Evolutionary conservation across 495 filamentous ascomycete genomes (phyloP).

Genomic region (Daldinia decipiens): DNA sequence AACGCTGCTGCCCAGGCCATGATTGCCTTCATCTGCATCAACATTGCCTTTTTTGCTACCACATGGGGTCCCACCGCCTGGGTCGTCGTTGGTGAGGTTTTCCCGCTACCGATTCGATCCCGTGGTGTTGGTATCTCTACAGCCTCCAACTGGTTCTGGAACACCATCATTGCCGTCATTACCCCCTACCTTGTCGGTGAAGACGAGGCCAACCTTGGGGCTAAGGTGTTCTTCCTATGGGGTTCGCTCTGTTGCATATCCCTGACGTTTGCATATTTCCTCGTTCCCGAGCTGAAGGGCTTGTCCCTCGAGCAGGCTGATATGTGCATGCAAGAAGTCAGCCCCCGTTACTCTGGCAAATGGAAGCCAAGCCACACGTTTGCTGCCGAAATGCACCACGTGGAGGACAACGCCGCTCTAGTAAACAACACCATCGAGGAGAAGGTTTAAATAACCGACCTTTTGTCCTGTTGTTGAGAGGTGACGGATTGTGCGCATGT

Average conservation of each 20-base stretch:
- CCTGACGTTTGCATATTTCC: conserved; percentile 73
- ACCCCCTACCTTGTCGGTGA: conserved; percentile 71
- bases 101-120: conserved; percentile 78
- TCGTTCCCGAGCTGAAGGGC: conserved; percentile 81
- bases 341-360: conserved; percentile 64
- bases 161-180: conserved; percentile 67
- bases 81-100: conserved; percentile 82
- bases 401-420: conserved; percentile 38
- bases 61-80: conserved; percentile 79
- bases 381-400: conserved; percentile 64
- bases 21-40: conserved; percentile 77
- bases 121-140: conserved; percentile 78
- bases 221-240: conserved; percentile 77
- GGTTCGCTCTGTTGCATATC: conserved; percentile 66
- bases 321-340: conserved; percentile 76
- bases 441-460: conserved; percentile 38
- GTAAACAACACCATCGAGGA: conserved; percentile 36
- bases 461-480: background rate
- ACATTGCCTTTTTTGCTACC: conserved; percentile 77
- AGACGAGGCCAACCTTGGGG: conserved; percentile 65
- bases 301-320: conserved; percentile 82
- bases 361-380: conserved; percentile 74
- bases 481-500: background rate
- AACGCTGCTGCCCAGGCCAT: conserved; percentile 57
- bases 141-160: conserved; percentile 85